Base-by-base conservation (phyloP, 805 yeast species). In the Saccharomycopsis fermentans region DNA sequence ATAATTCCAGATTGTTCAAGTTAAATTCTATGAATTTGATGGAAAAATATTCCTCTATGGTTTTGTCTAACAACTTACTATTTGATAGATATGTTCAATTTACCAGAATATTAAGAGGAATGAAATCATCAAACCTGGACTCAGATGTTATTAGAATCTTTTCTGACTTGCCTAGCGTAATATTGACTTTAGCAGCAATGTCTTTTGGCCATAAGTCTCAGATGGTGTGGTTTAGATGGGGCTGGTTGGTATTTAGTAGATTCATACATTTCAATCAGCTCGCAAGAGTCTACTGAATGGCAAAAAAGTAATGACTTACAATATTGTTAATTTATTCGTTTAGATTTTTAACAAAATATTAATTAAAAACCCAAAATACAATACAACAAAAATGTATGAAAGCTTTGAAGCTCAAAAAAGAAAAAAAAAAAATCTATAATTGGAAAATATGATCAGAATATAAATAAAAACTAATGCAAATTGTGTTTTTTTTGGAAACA, bases 211-310 rank as follows among this genome's bases (percentile, higher is more conserved):
- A 94, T 71, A 76, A 77, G 62, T 82, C 96, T 1, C 99, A 94
- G 70, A 87, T 94, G 87, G 91, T 86, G 8, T 92, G 97, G 97
- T 94, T 86, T 70, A 77, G 99, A 64, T 87, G 87, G 74, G 84
- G 90, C 1, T 94, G 97, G 97, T 74, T 94, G 67, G 59, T 80
- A 5, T 70, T 84, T 16, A 86, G 96, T 60, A 76, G 91, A 62
- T 92, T 90, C 71, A 80, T 88, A 75, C 82, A 84, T 50, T 79
- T 80, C 55, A 91, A 92, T 70, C 90, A 87, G 65, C 73, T 88
- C 63, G 72, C 75, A 21, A 40, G 17, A 48, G 53, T 32, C 3
- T 32, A 50, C 14, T 27, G 53, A 50, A 27, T n/a, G 4, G 16
- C 26, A 3, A 29, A n/a, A 8, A 50, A 50, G 16, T 16, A 21